phyloP scores from a whole-genome alignment of 805 yeast genomes.

The Candida boidinii region DNA sequence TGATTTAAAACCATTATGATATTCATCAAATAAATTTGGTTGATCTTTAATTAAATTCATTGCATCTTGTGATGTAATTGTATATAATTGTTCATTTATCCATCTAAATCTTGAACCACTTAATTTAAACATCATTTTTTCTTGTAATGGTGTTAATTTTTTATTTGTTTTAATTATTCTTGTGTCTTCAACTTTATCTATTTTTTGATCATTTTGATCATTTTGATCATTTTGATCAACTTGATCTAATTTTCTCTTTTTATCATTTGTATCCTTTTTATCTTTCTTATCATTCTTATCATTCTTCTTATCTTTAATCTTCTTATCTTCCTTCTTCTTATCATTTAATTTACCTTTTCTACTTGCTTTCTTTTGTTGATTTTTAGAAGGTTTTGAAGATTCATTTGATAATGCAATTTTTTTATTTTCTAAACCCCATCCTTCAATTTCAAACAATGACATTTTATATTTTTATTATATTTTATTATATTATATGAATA shows the following conservation, averaged over 20 bases:
- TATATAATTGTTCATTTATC: slow-evolving; percentile 96
- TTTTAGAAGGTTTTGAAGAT: slow-evolving; percentile 19
- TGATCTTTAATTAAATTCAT: slow-evolving; percentile 63
- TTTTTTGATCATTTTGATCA: slow-evolving; percentile 1
- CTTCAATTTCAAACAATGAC: slow-evolving; percentile 74
- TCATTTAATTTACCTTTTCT: slow-evolving; percentile 6
- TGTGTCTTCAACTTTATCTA: not conserved
- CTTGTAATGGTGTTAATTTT: slow-evolving; percentile 78
- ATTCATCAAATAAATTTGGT: slow-evolving; percentile 87
- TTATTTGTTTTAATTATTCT: not conserved
- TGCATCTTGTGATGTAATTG: slow-evolving; percentile 74
- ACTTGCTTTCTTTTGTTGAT: slow-evolving; percentile 6
- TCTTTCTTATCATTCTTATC: slow-evolving; percentile 3
- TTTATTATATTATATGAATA: too few species aligned
- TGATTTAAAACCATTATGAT: slow-evolving; percentile 89
- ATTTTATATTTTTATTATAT: slow-evolving; percentile 23
- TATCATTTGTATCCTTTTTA: slow-evolving; percentile 5
- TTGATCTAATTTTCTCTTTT: slow-evolving; percentile 2
- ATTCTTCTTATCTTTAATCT: slow-evolving; percentile 5
- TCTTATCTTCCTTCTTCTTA: slow-evolving; percentile 6
- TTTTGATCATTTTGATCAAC: not conserved
- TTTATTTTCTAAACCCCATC: slow-evolving; percentile 62
- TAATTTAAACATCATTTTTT: slow-evolving; percentile 90
- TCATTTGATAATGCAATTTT: slow-evolving; percentile 44
- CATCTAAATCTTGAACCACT: slow-evolving; percentile 95